Evolutionary conservation across 2,329 filamentous ascomycete species (phyloP).

Genomic region (Botrytis cinerea): DNA sequence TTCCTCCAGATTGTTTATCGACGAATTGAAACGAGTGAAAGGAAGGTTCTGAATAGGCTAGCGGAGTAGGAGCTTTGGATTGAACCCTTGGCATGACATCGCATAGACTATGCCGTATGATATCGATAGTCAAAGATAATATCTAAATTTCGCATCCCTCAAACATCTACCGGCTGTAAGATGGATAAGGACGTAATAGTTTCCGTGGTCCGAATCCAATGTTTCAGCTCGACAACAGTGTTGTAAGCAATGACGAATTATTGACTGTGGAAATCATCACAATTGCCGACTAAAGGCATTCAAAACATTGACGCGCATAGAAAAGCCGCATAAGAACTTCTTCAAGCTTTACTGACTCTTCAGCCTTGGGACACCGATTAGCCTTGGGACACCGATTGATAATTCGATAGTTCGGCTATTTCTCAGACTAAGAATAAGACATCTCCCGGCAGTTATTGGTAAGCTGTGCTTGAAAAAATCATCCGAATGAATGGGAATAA

Average conservation of each 20-base stretch:
- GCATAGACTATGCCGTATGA: neutral
- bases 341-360: neutral
- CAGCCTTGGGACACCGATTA: neutral
- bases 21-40: neutral
- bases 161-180: neutral
- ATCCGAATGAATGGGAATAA: neutral
- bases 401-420: neutral
- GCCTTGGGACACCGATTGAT: neutral
- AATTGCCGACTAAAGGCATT: neutral
- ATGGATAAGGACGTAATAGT: neutral
- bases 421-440: neutral
- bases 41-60: neutral
- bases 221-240: neutral
- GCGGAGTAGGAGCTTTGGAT: neutral
- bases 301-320: neutral
- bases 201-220: neutral
- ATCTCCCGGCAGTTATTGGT: neutral
- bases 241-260: neutral
- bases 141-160: neutral
- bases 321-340: neutral
- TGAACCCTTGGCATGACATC: neutral
- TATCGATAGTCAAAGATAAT: neutral
- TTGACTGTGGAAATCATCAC: neutral
- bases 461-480: neutral
- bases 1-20: neutral